Evolutionary conservation across 2,329 filamentous ascomycete species (phyloP).

Genomic region (Sporothrix pseudoabietina): DNA sequence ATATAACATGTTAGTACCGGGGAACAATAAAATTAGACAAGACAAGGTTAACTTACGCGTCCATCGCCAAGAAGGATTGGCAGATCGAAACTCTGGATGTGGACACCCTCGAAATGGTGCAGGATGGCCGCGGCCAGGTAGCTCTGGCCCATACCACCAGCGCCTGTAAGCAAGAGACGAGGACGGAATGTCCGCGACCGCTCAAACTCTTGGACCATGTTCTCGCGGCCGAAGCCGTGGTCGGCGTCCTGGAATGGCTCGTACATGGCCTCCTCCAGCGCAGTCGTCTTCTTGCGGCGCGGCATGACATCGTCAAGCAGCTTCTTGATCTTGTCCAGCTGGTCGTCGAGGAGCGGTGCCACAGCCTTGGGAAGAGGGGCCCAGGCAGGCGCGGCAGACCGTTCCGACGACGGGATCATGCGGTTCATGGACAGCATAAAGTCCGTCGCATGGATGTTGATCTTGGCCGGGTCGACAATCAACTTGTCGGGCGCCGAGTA

Average conservation of each 20-base stretch:
- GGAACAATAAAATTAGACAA: background rate
- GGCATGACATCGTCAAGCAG: slow-evolving; percentile 77
- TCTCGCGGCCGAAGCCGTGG: slow-evolving; percentile 82
- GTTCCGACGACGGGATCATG: slow-evolving; percentile 91
- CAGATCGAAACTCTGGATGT: slow-evolving; percentile 93
- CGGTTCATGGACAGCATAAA: slow-evolving; percentile 98
- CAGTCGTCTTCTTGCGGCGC: slow-evolving; percentile 81
- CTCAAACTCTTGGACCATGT: slow-evolving; percentile 76
- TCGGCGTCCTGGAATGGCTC: slow-evolving; percentile 82
- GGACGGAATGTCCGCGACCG: slow-evolving; percentile 85
- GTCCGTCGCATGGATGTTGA: slow-evolving; percentile 86
- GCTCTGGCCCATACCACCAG: slow-evolving; percentile 86
- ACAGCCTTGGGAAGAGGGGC: slow-evolving; percentile 76
- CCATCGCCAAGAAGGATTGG: slow-evolving; percentile 83
- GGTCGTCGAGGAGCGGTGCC: slow-evolving; percentile 75
- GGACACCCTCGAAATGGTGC: slow-evolving; percentile 88
- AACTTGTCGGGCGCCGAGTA: slow-evolving; percentile 90
- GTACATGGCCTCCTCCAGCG: slow-evolving; percentile 90
- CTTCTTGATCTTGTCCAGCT: slow-evolving; percentile 68
- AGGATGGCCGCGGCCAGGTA: slow-evolving; percentile 84
- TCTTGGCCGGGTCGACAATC: slow-evolving; percentile 79
- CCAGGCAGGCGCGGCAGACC: slow-evolving; percentile 82
- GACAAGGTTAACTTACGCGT: slow-evolving; percentile 54
- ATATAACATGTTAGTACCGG: slow-evolving; percentile 37
- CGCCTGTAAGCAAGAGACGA: slow-evolving; percentile 79